Evolutionary conservation across 2,329 filamentous ascomycete genomes (phyloP).

Genomic region (Epichloe brachyelytri): DNA sequence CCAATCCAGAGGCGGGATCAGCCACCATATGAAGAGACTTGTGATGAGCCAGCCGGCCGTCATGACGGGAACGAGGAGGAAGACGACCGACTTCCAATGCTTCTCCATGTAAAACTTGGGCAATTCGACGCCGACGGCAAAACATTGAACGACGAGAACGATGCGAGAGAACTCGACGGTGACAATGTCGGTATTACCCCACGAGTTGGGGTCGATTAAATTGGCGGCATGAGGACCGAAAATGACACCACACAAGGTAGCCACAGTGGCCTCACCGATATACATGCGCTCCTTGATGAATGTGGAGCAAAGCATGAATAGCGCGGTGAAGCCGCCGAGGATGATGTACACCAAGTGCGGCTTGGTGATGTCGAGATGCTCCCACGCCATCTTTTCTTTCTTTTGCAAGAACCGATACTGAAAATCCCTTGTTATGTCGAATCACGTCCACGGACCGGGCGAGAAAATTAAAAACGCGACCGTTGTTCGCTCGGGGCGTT

Average conservation of each 20-base stretch:
- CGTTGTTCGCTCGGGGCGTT: constrained; percentile 2
- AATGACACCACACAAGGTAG: constrained; percentile 75
- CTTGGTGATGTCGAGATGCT: constrained; percentile 74
- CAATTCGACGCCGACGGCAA: constrained; percentile 81
- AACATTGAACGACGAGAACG: constrained; percentile 84
- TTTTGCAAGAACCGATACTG: not conserved
- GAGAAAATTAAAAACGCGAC: not conserved
- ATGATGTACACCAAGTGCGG: constrained; percentile 98
- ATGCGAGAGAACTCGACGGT: constrained; percentile 84
- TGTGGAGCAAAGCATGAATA: constrained; percentile 97
- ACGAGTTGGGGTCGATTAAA: constrained; percentile 60
- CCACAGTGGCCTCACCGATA: constrained; percentile 95
- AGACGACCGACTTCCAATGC: constrained; percentile 86
- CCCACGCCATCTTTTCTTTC: constrained; percentile 52
- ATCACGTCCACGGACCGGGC: constrained; percentile 3
- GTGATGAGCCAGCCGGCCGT: constrained; percentile 89
- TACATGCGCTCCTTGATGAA: constrained; percentile 98
- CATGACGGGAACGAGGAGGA: constrained; percentile 91
- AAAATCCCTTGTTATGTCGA: not conserved
- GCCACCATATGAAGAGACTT: constrained; percentile 89
- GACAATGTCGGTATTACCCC: constrained; percentile 76
- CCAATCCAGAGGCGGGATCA: constrained; percentile 69
- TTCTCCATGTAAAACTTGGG: constrained; percentile 94
- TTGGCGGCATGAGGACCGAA: constrained; percentile 78
- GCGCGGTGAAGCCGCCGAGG: constrained; percentile 86